Conservation (phyloP, 1,284 basidiomycete species). For the Wallemia ichthyophaga region DNA sequence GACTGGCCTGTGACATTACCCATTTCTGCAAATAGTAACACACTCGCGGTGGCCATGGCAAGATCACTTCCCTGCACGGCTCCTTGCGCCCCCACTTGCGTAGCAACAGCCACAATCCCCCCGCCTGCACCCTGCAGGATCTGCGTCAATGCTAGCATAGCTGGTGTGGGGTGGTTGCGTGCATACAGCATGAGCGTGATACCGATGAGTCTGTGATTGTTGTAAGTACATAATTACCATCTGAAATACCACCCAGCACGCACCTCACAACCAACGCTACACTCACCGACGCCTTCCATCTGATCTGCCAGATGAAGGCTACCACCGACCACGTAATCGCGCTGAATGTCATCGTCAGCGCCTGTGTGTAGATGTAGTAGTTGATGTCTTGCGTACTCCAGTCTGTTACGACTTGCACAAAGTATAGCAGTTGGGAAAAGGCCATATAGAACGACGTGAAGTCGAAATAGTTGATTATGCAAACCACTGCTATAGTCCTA, state of each 20-base stretch:
- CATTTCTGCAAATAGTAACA: constrained; percentile 47
- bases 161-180: constrained; percentile 8
- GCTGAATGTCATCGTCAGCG: neutral
- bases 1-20: constrained; percentile 24
- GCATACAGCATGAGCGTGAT: neutral
- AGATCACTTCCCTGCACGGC: constrained; percentile 37
- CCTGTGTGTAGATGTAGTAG: neutral
- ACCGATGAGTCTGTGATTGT: neutral
- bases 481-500: neutral
- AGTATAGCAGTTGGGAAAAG: neutral
- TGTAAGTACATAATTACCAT: neutral
- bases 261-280: neutral
- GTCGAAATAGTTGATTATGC: constrained; percentile 1
- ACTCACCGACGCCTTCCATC: neutral
- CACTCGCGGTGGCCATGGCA: constrained; percentile 48
- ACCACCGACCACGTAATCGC: neutral
- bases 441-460: neutral
- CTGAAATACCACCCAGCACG: neutral
- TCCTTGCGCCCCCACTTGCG: constrained; percentile 48
- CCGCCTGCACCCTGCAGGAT: constrained; percentile 47
- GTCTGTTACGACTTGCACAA: neutral
- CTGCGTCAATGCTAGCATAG: constrained; percentile 19
- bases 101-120: constrained; percentile 36
- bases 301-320: neutral
- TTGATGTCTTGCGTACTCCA: neutral